phyloP scores from a whole-genome alignment of 257 asterid genomes.

The Nicotiana sylvestris region DNA sequence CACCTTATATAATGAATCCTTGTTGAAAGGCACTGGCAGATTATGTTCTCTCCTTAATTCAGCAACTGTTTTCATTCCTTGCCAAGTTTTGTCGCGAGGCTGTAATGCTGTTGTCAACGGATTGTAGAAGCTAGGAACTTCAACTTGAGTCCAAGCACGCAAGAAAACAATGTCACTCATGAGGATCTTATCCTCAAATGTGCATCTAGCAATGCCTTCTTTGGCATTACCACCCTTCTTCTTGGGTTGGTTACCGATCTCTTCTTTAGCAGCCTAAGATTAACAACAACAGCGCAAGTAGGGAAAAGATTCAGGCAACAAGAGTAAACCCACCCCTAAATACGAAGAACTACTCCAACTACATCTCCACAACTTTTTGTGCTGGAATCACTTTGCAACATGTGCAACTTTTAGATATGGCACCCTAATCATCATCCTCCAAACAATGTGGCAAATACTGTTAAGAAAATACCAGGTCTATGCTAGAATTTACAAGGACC shows the following conservation, averaged over 20 bases:
- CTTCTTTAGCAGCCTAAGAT: slow-evolving; percentile 83
- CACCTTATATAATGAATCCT: slow-evolving; percentile 86
- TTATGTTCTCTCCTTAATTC: slow-evolving; percentile 77
- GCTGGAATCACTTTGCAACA: slow-evolving; percentile 6
- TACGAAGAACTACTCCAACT: neutral
- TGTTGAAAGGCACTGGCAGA: slow-evolving; percentile 71
- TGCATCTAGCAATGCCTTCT: slow-evolving; percentile 96
- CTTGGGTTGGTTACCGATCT: slow-evolving; percentile 61
- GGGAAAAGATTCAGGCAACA: neutral
- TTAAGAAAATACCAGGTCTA: neutral
- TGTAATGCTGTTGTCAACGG: slow-evolving; percentile 91
- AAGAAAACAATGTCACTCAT: slow-evolving; percentile 89
- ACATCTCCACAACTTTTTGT: neutral
- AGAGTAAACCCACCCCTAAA: neutral
- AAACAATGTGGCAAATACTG: neutral
- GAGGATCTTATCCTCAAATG: slow-evolving; percentile 88
- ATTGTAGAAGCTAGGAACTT: slow-evolving; percentile 77
- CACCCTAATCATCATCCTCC: neutral
- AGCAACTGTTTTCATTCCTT: slow-evolving; percentile 88
- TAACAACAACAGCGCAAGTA: neutral
- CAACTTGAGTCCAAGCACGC: slow-evolving; percentile 98
- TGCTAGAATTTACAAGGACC: slow-evolving; percentile 2
- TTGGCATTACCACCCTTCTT: slow-evolving; percentile 74
- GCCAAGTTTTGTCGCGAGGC: slow-evolving; percentile 78
- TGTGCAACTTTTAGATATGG: neutral